These are phyloP conservation scores for Casuarina glauca DNA, from an alignment of 306 rosid species.

Conservation along the genomic window DNA sequence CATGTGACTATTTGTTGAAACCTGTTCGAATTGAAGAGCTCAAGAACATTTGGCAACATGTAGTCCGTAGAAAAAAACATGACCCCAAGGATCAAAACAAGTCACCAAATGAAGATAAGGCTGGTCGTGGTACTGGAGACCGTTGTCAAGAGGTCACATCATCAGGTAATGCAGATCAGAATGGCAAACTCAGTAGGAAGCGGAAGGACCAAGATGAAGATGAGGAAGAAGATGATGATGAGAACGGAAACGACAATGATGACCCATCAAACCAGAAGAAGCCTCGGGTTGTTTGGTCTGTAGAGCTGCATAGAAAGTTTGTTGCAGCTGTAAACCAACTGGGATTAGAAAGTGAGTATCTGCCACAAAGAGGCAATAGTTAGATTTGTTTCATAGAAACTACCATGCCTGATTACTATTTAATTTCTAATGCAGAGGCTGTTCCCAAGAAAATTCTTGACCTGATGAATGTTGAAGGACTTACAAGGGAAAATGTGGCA, in stretches of 20 bases:
- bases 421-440: constrained; percentile 57
- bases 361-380: constrained; percentile 7
- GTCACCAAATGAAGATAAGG: constrained; percentile 30
- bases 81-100: constrained; percentile 47
- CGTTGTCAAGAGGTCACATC: constrained; percentile 35
- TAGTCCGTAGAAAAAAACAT: constrained; percentile 57
- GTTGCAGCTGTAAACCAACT: constrained; percentile 65
- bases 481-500: constrained; percentile 88
- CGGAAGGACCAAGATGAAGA: constrained; percentile 59
- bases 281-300: constrained; percentile 72
- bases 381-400: not conserved
- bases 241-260: constrained; percentile 48
- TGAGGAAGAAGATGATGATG: constrained; percentile 58
- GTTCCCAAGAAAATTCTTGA: constrained; percentile 85
- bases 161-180: constrained; percentile 33
- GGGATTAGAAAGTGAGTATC: constrained; percentile 72
- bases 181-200: constrained; percentile 35
- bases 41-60: constrained; percentile 90
- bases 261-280: constrained; percentile 61
- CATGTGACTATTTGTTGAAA: constrained; percentile 80
- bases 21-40: constrained; percentile 79
- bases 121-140: constrained; percentile 27
- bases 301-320: constrained; percentile 69
- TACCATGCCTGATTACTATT: constrained; percentile 18
- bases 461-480: constrained; percentile 83